phyloP scores from a whole-genome alignment of 2,329 filamentous ascomycete species.

The Calonectria pauciramosa region DNA sequence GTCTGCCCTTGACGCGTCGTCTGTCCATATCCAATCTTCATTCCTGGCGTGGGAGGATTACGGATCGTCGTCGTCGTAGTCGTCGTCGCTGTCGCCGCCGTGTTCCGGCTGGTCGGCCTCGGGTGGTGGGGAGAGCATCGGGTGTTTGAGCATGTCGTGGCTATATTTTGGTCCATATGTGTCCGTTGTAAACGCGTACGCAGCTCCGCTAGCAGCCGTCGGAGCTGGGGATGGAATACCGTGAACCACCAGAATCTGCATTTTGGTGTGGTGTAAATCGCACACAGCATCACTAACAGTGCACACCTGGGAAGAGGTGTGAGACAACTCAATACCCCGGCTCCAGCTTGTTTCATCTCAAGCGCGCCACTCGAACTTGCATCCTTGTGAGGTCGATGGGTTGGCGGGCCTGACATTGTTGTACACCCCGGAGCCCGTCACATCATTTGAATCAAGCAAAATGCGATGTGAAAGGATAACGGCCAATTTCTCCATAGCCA shows the following conservation, averaged over 20 bases:
- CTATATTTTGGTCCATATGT: constrained; percentile 11
- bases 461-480: constrained; percentile 13
- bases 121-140: background rate
- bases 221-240: background rate
- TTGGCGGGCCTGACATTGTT: constrained; percentile 18
- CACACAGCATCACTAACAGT: background rate
- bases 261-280: background rate
- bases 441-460: constrained; percentile 36
- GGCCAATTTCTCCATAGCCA: constrained; percentile 12
- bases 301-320: background rate
- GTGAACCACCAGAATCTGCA: constrained; percentile 5
- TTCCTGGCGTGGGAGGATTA: constrained; percentile 11
- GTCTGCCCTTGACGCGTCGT: constrained; percentile 33
- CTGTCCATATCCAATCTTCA: constrained; percentile 16
- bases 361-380: constrained; percentile 24
- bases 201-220: constrained; percentile 10
- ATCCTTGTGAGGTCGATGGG: constrained; percentile 28
- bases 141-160: constrained; percentile 14
- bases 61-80: constrained; percentile 11
- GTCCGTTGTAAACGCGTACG: constrained; percentile 17
- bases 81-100: background rate
- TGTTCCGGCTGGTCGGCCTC: constrained; percentile 7
- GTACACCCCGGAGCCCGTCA: constrained; percentile 40
- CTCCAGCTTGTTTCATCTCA: constrained; percentile 40
- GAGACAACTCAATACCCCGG: constrained; percentile 31